Conservation (phyloP, 139 green algal genomes). For the Coelastrella sp. region DNA sequence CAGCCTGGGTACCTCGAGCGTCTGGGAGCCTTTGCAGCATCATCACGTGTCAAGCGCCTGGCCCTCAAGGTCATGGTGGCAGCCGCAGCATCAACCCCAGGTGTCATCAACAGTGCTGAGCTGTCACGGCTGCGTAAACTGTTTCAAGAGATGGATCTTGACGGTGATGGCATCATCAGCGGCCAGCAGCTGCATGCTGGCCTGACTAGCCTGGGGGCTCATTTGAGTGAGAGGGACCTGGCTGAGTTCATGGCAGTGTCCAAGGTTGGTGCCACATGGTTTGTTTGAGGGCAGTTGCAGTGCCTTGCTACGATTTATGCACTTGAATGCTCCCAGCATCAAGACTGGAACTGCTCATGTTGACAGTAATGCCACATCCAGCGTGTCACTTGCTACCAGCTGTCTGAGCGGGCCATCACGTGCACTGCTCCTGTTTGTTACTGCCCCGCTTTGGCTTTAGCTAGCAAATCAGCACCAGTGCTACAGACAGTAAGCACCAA, state of each 20-base stretch:
- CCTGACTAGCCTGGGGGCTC: conserved; percentile 22
- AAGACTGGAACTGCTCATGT: too few species aligned
- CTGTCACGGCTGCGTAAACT: conserved; percentile 16
- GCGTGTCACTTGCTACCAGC: too few species aligned
- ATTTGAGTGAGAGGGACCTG: conserved; percentile 38
- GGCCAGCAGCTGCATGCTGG: conserved; percentile 38
- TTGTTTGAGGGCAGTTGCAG: too few species aligned
- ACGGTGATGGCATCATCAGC: conserved; percentile 49
- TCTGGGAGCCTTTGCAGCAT: conserved; percentile 50
- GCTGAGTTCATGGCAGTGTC: conserved; percentile 49
- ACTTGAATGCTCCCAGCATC: neutral
- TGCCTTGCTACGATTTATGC: neutral
- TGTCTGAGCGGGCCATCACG: too few species aligned
- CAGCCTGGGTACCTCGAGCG: conserved; percentile 45
- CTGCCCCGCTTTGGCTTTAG: too few species aligned
- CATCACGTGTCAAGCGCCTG: conserved; percentile 54
- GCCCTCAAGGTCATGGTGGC: conserved; percentile 56
- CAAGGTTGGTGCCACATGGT: conserved; percentile 4
- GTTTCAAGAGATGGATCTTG: conserved; percentile 50
- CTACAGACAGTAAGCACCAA: too few species aligned
- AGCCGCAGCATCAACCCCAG: conserved; percentile 17
- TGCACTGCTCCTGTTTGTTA: too few species aligned
- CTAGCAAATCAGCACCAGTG: too few species aligned
- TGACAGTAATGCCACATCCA: too few species aligned
- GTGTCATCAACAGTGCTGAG: neutral